Conservation (phyloP, 2,329 filamentous ascomycete species). For the Pseudopithomyces chartarum region DNA sequence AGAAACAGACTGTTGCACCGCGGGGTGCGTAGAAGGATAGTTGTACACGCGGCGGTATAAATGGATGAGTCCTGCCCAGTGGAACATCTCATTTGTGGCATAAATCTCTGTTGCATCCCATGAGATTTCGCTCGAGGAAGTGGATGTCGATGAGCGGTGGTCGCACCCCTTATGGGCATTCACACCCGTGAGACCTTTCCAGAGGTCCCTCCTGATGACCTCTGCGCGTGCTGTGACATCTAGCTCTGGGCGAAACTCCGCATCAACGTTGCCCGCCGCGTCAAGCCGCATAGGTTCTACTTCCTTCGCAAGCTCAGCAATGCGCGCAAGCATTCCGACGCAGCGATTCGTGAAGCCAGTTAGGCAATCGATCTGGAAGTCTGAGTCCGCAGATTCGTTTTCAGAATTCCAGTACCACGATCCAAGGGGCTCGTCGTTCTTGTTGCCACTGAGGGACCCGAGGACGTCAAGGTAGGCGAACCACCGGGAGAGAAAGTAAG, state of each 20-base stretch:
- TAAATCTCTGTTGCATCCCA: slow-evolving; percentile 69
- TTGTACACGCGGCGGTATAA: slow-evolving; percentile 75
- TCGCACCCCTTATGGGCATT: slow-evolving; percentile 50
- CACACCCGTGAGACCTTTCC: slow-evolving; percentile 53
- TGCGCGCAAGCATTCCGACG: slow-evolving; percentile 70
- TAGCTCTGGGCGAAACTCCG: slow-evolving; percentile 63
- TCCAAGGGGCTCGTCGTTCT: slow-evolving; percentile 49
- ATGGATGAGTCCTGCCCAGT: slow-evolving; percentile 78
- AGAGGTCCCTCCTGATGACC: slow-evolving; percentile 65
- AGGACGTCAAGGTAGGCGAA: slow-evolving; percentile 83
- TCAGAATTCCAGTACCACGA: slow-evolving; percentile 48
- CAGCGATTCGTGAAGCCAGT: slow-evolving; percentile 78
- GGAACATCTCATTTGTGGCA: slow-evolving; percentile 77
- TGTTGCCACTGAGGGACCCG: slow-evolving; percentile 69
- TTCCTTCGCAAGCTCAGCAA: slow-evolving; percentile 71
- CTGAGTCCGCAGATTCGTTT: slow-evolving; percentile 61
- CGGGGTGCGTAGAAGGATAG: slow-evolving; percentile 59
- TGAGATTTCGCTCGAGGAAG: slow-evolving; percentile 34
- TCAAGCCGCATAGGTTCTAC: slow-evolving; percentile 71
- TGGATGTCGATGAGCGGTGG: slow-evolving; percentile 42
- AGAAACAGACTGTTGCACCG: slow-evolving; percentile 67
- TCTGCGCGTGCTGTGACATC: slow-evolving; percentile 63
- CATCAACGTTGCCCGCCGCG: slow-evolving; percentile 54
- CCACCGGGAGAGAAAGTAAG: slow-evolving; percentile 80
- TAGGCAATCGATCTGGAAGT: slow-evolving; percentile 77